Percentiles rank a stretch among this genome's conserved stretches.
These are phyloP conservation scores for Globisporangium spiculum DNA, from an alignment of 352 stramenopile genomes.

Conservation along the genomic window DNA sequence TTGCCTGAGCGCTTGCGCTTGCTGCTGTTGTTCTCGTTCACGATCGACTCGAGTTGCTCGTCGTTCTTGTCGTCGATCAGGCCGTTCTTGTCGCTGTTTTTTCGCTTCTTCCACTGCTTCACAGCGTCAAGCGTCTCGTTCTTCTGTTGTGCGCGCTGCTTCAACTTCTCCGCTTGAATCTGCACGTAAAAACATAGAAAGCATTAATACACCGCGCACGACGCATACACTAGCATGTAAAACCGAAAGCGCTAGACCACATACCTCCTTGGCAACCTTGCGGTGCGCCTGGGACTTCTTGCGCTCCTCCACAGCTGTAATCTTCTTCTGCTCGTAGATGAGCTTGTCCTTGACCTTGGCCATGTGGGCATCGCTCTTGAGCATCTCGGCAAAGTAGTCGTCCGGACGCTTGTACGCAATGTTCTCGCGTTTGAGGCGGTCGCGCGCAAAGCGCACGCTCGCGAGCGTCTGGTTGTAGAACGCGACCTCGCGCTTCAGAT, in stretches of 20 bases:
- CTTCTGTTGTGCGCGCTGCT: slow-evolving; percentile 81
- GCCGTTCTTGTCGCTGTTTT: slow-evolving; percentile 64
- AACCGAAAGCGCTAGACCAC: slow-evolving; percentile 1
- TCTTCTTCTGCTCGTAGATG: slow-evolving; percentile 99
- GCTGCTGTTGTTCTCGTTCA: slow-evolving; percentile 49
- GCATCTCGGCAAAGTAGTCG: slow-evolving; percentile 99
- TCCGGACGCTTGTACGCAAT: slow-evolving; percentile 93
- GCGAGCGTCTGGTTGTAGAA: slow-evolving; percentile 96
- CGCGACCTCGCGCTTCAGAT: slow-evolving; percentile 90
- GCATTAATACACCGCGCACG: background rate
- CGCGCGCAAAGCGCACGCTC: slow-evolving; percentile 68
- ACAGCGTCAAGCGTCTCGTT: slow-evolving; percentile 86
- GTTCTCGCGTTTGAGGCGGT: slow-evolving; percentile 53
- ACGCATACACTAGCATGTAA: background rate
- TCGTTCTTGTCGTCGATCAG: slow-evolving; percentile 62
- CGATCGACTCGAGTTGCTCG: slow-evolving; percentile 59
- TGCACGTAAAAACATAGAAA: slow-evolving; percentile 3
- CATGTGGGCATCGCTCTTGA: slow-evolving; percentile 98
- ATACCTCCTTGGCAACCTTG: slow-evolving; percentile 94
- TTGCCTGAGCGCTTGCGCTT: slow-evolving; percentile 44
- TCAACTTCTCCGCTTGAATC: slow-evolving; percentile 78
- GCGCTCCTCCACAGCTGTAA: slow-evolving; percentile 95
- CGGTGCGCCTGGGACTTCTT: slow-evolving; percentile 97
- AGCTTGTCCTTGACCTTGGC: slow-evolving; percentile 97
- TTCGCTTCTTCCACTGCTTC: slow-evolving; percentile 89